These are phyloP conservation scores for Daldinia bambusicola DNA, from an alignment of 495 filamentous ascomycete species.

Conservation along the genomic window DNA sequence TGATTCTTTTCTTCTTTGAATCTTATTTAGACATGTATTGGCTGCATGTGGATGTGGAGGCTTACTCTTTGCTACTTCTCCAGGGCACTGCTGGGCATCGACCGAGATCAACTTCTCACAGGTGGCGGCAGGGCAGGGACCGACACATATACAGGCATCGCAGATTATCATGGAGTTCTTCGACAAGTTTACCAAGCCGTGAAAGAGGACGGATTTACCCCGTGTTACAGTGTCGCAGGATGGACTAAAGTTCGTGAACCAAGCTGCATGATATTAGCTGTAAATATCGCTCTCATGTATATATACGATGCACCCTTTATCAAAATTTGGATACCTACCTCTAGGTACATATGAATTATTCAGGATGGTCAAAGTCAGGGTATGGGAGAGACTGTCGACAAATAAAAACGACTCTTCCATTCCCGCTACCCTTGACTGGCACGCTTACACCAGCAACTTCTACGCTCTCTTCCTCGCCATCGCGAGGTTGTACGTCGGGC, in stretches of 20 bases:
- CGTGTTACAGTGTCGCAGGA: not conserved
- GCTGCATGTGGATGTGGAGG: not conserved
- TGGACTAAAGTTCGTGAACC: conserved; percentile 3
- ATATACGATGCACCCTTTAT: not conserved
- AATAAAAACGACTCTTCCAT: conserved; percentile 52
- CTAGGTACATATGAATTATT: too few species aligned
- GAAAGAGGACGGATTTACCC: not conserved
- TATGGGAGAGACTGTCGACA: not conserved
- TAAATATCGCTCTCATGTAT: conserved; percentile 8
- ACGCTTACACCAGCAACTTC: conserved; percentile 34
- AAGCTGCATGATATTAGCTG: too few species aligned
- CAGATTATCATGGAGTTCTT: conserved; percentile 50
- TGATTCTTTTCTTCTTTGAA: not conserved
- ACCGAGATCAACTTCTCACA: conserved; percentile 52
- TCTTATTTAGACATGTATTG: not conserved
- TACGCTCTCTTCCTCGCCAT: conserved; percentile 28
- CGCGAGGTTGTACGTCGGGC: conserved; percentile 43
- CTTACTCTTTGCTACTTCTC: conserved; percentile 16
- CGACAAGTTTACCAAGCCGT: conserved; percentile 46
- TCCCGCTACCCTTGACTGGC: conserved; percentile 47
- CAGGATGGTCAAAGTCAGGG: not conserved
- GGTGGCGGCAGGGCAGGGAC: conserved; percentile 42
- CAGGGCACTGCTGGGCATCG: conserved; percentile 51
- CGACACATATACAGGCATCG: conserved; percentile 49
- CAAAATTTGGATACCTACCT: not conserved